phyloP scores from a whole-genome alignment of 2,329 filamentous ascomycete species.

The Cladosporium sp. region DNA sequence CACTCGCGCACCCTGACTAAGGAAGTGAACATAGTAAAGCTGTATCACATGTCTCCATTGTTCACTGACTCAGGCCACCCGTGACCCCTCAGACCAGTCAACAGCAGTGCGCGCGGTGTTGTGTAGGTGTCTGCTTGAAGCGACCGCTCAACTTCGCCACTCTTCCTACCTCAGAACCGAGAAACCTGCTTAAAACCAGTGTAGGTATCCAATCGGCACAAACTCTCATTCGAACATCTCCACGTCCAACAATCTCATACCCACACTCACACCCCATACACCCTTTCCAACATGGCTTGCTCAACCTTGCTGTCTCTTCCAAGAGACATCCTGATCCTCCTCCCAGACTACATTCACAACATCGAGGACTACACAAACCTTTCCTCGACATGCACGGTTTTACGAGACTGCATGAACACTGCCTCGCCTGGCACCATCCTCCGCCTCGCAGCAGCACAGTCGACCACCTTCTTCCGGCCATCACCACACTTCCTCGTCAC shows the following conservation, averaged over 20 bases:
- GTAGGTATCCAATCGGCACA: not conserved
- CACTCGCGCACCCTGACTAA: not conserved
- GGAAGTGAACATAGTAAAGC: not conserved
- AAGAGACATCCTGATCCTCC: conserved; percentile 26
- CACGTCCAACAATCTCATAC: not conserved
- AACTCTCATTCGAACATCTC: not conserved
- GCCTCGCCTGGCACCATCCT: conserved; percentile 36
- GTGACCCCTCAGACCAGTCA: not conserved
- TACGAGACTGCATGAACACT: conserved; percentile 30
- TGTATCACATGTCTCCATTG: not conserved
- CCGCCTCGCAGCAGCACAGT: conserved; percentile 38
- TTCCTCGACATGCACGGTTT: conserved; percentile 34
- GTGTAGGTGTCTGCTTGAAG: not conserved
- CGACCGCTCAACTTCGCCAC: not conserved
- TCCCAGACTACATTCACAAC: conserved; percentile 32
- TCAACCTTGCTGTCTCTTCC: conserved; percentile 24
- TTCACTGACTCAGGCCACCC: not conserved
- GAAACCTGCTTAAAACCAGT: too few relatives aligned
- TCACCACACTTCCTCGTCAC: conserved; percentile 41
- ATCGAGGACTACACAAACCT: conserved; percentile 40
- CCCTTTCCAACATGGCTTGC: not conserved
- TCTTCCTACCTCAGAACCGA: not conserved
- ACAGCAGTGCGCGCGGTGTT: not conserved
- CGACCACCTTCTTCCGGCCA: conserved; percentile 41
- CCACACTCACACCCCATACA: not conserved